Conservation (phyloP, 1,139 yeast species). For the Candida sp. region DNA sequence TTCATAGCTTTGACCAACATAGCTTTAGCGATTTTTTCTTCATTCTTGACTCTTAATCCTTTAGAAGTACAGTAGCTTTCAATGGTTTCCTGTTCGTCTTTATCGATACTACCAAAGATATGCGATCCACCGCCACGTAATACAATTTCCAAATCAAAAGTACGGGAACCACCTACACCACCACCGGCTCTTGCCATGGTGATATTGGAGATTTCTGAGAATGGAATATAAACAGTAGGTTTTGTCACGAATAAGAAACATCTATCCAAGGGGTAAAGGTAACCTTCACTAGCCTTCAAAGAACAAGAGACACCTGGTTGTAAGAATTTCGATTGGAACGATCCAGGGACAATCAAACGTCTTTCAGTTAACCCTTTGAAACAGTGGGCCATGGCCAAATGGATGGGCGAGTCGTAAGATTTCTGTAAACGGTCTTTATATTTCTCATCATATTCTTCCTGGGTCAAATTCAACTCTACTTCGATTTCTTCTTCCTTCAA, state of each 20-base stretch:
- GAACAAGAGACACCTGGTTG: conserved; percentile 92
- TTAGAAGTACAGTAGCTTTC: conserved; percentile 77
- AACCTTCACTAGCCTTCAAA: conserved; percentile 93
- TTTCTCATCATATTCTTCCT: conserved; percentile 72
- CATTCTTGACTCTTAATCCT: conserved; percentile 80
- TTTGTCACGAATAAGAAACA: conserved; percentile 90
- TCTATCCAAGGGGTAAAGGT: conserved; percentile 85
- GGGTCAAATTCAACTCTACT: conserved; percentile 82
- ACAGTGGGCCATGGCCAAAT: conserved; percentile 84
- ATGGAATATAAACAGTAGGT: conserved; percentile 91
- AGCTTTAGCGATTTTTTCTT: conserved; percentile 83
- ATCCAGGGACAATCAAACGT: conserved; percentile 84
- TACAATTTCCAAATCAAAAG: conserved; percentile 86
- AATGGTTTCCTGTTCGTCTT: conserved; percentile 82
- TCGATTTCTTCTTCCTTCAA: conserved; percentile 88
- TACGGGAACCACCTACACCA: conserved; percentile 75
- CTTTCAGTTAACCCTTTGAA: conserved; percentile 89
- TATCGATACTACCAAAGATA: conserved; percentile 82
- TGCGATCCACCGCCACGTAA: conserved; percentile 69
- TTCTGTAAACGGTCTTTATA: conserved; percentile 77
- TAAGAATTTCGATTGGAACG: conserved; percentile 65
- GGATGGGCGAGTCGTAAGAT: conserved; percentile 79
- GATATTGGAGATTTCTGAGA: conserved; percentile 70
- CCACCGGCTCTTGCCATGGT: conserved; percentile 89
- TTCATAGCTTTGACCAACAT: conserved; percentile 75